phyloP scores from a whole-genome alignment of 2,329 filamentous ascomycete species.

The Botryotinia calthae region DNA sequence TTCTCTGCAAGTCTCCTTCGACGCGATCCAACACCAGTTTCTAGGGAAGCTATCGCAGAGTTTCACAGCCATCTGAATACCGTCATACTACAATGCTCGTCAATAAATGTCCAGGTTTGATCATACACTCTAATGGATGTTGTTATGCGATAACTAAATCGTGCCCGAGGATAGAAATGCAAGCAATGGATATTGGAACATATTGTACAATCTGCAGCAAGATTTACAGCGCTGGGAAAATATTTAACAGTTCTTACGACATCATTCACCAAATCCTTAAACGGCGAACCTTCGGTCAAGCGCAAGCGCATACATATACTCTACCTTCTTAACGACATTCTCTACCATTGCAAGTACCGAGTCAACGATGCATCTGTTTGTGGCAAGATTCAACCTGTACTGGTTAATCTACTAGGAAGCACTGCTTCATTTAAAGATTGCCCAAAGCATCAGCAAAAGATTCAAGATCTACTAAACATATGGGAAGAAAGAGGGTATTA shows the following conservation, averaged over 20 bases:
- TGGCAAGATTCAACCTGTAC: constrained; percentile 53
- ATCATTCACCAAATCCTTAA: constrained; percentile 47
- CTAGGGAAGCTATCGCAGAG: constrained; percentile 65
- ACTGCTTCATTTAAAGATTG: constrained; percentile 57
- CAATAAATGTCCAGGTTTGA: constrained; percentile 83
- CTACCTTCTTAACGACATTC: constrained; percentile 74
- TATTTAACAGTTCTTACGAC: constrained; percentile 69
- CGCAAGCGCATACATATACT: constrained; percentile 72
- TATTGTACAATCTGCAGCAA: constrained; percentile 64
- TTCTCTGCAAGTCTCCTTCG: constrained; percentile 71
- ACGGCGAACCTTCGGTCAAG: constrained; percentile 54
- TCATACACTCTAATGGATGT: constrained; percentile 38
- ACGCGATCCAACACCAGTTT: constrained; percentile 67
- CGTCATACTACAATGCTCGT: constrained; percentile 68
- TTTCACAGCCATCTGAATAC: constrained; percentile 66
- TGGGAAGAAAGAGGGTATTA: constrained; percentile 72
- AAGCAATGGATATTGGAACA: constrained; percentile 80
- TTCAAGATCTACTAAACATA: constrained; percentile 61
- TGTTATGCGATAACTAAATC: constrained; percentile 41
- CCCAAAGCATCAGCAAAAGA: constrained; percentile 64
- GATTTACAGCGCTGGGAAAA: constrained; percentile 68
- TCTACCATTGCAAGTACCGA: constrained; percentile 64
- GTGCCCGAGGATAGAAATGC: constrained; percentile 65
- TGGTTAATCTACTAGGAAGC: constrained; percentile 61
- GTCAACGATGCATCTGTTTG: constrained; percentile 51